Percentiles rank a stretch among this genome's conserved stretches.
Conservation (phyloP, 805 yeast species). For the Spathaspora hagerdaliae region DNA sequence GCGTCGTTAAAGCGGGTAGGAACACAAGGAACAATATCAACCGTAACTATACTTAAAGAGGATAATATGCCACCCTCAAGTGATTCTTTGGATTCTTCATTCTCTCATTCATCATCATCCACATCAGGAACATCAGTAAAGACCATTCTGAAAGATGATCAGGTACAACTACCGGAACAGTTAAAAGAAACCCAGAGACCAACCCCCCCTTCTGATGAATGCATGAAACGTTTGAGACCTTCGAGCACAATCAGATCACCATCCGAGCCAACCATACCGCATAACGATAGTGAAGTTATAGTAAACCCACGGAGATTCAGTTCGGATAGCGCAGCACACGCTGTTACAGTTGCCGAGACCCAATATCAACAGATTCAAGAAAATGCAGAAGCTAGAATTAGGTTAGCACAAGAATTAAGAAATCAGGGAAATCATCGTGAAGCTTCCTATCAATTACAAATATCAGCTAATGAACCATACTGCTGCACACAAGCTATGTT, state of each 20-base stretch:
- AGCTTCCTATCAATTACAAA: constrained; percentile 63
- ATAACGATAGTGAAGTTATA: too few relatives aligned
- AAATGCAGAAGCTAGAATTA: constrained; percentile 30
- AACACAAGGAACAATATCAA: neutral
- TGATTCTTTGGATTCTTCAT: neutral
- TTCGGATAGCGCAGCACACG: neutral
- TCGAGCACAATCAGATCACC: constrained; percentile 4
- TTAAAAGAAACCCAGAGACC: neutral
- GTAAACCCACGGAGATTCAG: neutral
- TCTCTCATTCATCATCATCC: neutral
- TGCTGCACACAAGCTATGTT: constrained; percentile 58
- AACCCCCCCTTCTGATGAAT: neutral
- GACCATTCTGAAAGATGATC: neutral
- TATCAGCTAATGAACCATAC: constrained; percentile 60
- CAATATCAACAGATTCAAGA: neutral
- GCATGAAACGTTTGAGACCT: neutral
- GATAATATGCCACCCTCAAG: neutral
- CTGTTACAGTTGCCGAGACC: neutral
- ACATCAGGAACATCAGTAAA: constrained; percentile 1
- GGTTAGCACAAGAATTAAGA: constrained; percentile 47
- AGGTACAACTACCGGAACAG: neutral
- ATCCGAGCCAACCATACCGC: constrained; percentile 4
- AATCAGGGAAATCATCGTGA: constrained; percentile 60
- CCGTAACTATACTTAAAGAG: constrained; percentile 1
- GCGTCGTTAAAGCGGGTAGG: constrained; percentile 5